Conservation (phyloP, 2,329 filamentous ascomycete genomes). For the Xylariaceae sp. region DNA sequence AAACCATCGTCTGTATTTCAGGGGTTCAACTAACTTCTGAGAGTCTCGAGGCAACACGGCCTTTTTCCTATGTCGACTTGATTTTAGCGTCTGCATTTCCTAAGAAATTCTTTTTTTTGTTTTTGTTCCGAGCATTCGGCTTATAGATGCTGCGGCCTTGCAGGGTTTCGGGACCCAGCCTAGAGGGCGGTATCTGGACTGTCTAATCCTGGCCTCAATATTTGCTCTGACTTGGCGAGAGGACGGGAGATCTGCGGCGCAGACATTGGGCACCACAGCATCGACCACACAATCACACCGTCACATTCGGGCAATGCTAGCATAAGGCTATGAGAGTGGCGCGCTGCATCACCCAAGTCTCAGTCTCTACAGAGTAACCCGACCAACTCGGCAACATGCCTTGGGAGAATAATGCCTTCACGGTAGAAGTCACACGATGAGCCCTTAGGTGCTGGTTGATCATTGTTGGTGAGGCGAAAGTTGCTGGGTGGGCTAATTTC, state of each 20-base stretch:
- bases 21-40: neutral
- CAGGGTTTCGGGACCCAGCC: neutral
- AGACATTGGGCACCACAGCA: neutral
- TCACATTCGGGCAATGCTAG: neutral
- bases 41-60: neutral
- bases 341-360: neutral
- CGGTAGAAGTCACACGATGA: neutral
- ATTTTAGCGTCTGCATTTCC: neutral
- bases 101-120: neutral
- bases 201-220: neutral
- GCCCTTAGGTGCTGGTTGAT: neutral
- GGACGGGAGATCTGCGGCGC: neutral
- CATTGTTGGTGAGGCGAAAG: conserved; percentile 3
- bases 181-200: neutral
- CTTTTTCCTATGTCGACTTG: neutral
- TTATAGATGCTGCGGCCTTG: neutral
- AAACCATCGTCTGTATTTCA: neutral
- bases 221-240: neutral
- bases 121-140: neutral
- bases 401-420: conserved; percentile 1
- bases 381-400: no score
- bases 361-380: no score
- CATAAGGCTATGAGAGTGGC: neutral
- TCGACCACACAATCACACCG: neutral
- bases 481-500: neutral